These are phyloP conservation scores for Teratosphaeria nubilosa DNA, from an alignment of 2,329 filamentous ascomycete species.

Conservation along the genomic window DNA sequence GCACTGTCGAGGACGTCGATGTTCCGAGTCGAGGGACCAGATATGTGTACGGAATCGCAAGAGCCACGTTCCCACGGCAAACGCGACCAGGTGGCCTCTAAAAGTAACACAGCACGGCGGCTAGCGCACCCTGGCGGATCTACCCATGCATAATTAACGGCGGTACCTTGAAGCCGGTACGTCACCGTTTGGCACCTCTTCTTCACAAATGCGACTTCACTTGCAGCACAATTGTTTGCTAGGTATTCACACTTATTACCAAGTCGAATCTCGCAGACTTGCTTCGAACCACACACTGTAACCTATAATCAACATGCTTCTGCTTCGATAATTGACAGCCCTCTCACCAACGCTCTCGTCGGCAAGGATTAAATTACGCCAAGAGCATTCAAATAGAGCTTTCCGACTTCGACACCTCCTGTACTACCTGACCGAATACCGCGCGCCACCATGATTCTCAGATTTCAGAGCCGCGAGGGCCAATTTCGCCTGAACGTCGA, in stretches of 20 bases:
- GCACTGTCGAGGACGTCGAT: neutral
- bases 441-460: conserved; percentile 58
- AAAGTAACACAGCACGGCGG: neutral
- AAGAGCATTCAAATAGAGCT: neutral
- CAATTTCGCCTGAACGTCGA: conserved; percentile 78
- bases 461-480: conserved; percentile 85
- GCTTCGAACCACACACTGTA: neutral
- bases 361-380: neutral
- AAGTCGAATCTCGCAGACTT: neutral
- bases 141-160: neutral
- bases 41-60: neutral
- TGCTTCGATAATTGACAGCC: neutral
- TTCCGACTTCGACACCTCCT: neutral
- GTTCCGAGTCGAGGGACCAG: neutral
- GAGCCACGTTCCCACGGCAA: neutral
- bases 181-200: neutral
- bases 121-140: neutral
- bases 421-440: neutral
- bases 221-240: neutral
- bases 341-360: neutral
- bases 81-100: neutral
- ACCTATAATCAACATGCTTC: neutral
- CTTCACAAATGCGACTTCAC: neutral
- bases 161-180: neutral
- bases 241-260: neutral